Evolutionary conservation across 768 basidiomycete species (phyloP), one percentile per base, ranked within the genome.

Genomic region (Leucocoprinus leucothites): DNA sequence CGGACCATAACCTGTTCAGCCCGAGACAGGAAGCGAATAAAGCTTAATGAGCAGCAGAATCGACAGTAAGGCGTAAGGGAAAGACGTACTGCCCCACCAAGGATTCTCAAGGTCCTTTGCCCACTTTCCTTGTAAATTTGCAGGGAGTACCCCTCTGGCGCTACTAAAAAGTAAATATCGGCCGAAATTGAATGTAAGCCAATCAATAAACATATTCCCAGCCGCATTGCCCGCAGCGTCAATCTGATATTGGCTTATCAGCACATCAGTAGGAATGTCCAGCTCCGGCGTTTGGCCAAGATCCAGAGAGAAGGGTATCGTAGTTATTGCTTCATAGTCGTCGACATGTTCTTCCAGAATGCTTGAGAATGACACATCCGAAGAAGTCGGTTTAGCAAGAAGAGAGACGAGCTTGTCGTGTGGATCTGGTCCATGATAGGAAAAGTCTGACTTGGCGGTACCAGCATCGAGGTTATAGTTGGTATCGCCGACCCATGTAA

Each of bases 121-220:
- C 89, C 88, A 90, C 60, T 83, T 84, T 0, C 87, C 89, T 60
- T 89, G 89, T 56, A 91, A 60, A 66, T 90, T 90, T 8, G 86
- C 80, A 0, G 88, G 88, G 18, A 91, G 71, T 1, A 60, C 58
- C 1, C 89, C 85, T 57, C 86, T 72, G 7, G 83, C 79, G 59
- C 85, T 86, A 57, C 79, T 77, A 21, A 74, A 72, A 18, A 89
- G 72, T 63, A 90, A 62, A 60, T 90, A 89, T 48, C 88, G 71
- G 19, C 86, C 88, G 60, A 76, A 85, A 64, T 89, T 88, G 69
- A 90, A 89, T 57, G 82, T 55, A 28, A 91, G 47, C 86, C 86
- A 89, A 64, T 91, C 88, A 25, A 91, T 59, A 62, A 89, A 89
- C 31, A 77, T 61, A 58, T 89, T 80, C 6, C 85, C 86, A 7